Evolutionary conservation across 352 stramenopile species (phyloP).

Genomic region (Blastocystis sp.): DNA sequence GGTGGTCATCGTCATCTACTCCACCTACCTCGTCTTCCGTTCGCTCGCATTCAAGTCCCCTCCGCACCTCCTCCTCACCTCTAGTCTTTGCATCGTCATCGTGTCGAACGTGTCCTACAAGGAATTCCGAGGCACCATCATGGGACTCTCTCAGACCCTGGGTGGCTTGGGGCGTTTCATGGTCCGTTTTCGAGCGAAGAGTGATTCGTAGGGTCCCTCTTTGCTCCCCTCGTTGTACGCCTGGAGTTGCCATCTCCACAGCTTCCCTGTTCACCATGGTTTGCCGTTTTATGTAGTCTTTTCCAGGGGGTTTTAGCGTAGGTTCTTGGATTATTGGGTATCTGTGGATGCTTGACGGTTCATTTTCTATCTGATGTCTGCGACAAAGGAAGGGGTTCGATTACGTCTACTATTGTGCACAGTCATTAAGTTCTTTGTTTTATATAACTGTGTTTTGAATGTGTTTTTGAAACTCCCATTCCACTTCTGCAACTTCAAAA

Average conservation of each 20-base stretch:
- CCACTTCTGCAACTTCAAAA: background rate
- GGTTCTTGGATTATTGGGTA: background rate
- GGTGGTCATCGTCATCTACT: background rate
- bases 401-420: background rate
- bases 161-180: constrained; percentile 24
- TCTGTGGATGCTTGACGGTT: background rate
- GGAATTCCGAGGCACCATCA: constrained; percentile 35
- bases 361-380: background rate
- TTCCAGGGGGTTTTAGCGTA: background rate
- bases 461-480: background rate
- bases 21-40: background rate
- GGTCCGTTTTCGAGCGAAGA: background rate
- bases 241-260: background rate
- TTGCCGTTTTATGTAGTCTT: constrained; percentile 34
- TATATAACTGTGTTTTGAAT: background rate
- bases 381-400: constrained; percentile 17
- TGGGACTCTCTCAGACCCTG: constrained; percentile 14
- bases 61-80: background rate
- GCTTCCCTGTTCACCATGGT: background rate
- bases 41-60: constrained; percentile 1
- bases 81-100: constrained; percentile 47
- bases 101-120: constrained; percentile 47
- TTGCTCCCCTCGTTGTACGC: constrained; percentile 22
- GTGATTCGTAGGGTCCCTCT: constrained; percentile 1
- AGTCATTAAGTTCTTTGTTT: background rate